phyloP scores from a whole-genome alignment of 495 filamentous ascomycete genomes.

The Penicillium samsonianum region DNA sequence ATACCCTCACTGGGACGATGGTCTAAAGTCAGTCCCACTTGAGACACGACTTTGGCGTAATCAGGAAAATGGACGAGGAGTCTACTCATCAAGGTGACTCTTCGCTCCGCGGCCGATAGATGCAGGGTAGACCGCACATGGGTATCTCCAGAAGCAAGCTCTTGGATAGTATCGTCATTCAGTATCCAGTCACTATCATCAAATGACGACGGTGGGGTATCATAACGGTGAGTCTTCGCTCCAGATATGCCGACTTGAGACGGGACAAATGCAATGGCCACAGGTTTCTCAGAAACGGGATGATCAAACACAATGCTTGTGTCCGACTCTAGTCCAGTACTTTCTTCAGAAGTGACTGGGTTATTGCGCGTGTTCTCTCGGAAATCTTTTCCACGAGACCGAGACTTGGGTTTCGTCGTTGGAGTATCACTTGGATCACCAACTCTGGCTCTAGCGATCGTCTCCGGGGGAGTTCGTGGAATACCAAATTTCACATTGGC shows the following conservation, averaged over 20 bases:
- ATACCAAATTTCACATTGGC: slow-evolving; percentile 4
- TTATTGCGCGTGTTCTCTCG: slow-evolving; percentile 11
- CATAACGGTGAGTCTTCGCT: slow-evolving; percentile 16
- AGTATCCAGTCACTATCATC: slow-evolving; percentile 35
- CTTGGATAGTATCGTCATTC: slow-evolving; percentile 18
- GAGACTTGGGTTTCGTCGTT: slow-evolving; percentile 11
- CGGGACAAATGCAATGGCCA: slow-evolving; percentile 33
- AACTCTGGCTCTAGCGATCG: slow-evolving; percentile 7
- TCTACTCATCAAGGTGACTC: slow-evolving; percentile 37
- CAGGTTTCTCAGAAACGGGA: slow-evolving; percentile 20
- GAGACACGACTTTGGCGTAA: slow-evolving; percentile 33
- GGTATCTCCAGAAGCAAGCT: slow-evolving; percentile 11
- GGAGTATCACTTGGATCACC: slow-evolving; percentile 13
- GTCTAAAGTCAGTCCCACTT: slow-evolving; percentile 21
- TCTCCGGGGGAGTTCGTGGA: slow-evolving; percentile 17
- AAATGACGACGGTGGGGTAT: slow-evolving; percentile 44
- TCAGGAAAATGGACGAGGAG: slow-evolving; percentile 43
- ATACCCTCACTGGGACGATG: slow-evolving; percentile 1
- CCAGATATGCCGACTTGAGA: slow-evolving; percentile 29
- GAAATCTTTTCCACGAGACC: slow-evolving; percentile 3
- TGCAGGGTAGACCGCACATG: slow-evolving; percentile 31
- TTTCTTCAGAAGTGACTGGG: slow-evolving; percentile 33
- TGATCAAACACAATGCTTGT: slow-evolving; percentile 39
- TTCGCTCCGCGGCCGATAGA: slow-evolving; percentile 34
- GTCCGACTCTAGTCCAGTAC: slow-evolving; percentile 38